Conservation (phyloP, 257 asterid genomes). For the Voacanga thouarsii region DNA sequence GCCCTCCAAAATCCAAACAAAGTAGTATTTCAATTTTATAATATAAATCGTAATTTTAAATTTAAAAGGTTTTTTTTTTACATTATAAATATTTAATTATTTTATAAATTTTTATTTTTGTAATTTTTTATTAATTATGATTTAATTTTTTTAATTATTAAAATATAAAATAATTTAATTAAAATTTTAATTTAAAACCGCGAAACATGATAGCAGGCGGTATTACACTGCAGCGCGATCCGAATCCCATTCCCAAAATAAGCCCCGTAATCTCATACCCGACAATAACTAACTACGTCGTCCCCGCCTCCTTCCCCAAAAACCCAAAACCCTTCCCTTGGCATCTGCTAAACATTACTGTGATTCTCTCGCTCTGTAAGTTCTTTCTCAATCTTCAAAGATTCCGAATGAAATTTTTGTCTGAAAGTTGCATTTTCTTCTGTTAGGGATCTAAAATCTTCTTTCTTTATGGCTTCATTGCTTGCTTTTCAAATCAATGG, state of each 20-base stretch:
- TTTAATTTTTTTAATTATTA: no score
- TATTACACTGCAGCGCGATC: no score
- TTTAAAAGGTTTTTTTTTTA: no score
- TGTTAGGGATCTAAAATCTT: background rate
- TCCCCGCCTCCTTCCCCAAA: background rate
- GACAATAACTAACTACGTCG: background rate
- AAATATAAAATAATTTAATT: no score
- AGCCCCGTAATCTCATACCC: background rate
- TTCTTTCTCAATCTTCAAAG: background rate
- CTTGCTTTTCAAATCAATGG: background rate
- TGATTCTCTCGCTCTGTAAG: background rate
- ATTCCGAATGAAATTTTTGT: background rate
- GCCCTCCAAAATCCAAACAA: no score
- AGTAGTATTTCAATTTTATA: no score
- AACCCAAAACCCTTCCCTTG: conserved; percentile 5
- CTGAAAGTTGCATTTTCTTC: background rate
- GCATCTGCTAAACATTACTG: background rate
- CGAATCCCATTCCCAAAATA: background rate
- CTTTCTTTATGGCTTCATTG: background rate
- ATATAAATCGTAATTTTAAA: no score
- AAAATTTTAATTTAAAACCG: no score
- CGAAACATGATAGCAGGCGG: no score
- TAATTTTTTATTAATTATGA: no score
- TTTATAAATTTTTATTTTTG: no score
- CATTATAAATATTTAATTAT: no score